Evolutionary conservation across 192 early-diverging fungal species (phyloP), one percentile per base, ranked within the genome.

Genomic region (Obelidium mucronatum): DNA sequence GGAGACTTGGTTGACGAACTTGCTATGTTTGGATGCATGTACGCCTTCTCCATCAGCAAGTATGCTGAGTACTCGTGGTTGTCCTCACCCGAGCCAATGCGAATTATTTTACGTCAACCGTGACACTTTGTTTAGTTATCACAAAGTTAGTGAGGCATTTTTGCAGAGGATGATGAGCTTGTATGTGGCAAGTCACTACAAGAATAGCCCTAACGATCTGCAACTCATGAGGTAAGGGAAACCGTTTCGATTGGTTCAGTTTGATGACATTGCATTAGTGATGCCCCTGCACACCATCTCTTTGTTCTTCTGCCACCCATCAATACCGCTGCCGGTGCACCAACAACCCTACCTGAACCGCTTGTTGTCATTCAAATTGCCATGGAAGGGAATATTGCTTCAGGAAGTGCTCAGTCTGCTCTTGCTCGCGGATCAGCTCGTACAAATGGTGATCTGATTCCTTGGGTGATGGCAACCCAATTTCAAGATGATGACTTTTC

Each of bases 181-280:
- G 37, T 99, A 98, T 73, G 96, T 98, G 34, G 94, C 97, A 28
- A 95, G 94, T 81, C 97, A 99, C 82, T 99, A 99, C 91, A 99
- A 99, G 83, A 99, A 99, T 85, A 93, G 93, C 42, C 98, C 98
- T 36, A 97, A 99, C 81, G 98, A 99, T 78, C 82, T 99, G 79
- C 96, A 98, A 83, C 85, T 99, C 65, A 88, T 99, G 86, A 96
- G 93, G 80, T 83, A 53, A 2, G 40, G n/a, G n/a, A n/a, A n/a
- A n/a, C n/a, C n/a, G n/a, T n/a, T n/a, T n/a, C n/a, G n/a, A n/a
- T n/a, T n/a, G n/a, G n/a, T n/a, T n/a, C n/a, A n/a, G n/a, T n/a
- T n/a, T n/a, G n/a, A 31, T 40, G 22, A 13, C 42, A 28, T 11
- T 15, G n/a, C n/a, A n/a, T 2, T 39, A 82, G 86, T 82, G 98